These are phyloP conservation scores for Juglanconis sp. DNA, from an alignment of 2,329 filamentous ascomycete genomes.

Conservation along the genomic window DNA sequence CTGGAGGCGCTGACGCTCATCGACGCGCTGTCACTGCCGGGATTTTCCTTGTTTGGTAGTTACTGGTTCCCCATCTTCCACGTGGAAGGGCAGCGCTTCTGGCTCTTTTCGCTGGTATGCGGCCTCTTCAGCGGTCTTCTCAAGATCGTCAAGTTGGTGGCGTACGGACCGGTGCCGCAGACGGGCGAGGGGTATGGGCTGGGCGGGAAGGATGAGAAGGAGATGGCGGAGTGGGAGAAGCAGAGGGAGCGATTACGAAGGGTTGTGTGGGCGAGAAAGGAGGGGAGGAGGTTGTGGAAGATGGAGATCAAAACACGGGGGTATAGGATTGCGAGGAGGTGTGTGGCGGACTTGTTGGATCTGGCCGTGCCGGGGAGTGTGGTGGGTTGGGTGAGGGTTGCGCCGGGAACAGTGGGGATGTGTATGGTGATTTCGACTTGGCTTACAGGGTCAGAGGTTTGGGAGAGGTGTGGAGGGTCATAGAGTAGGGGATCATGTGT, in stretches of 20 bases:
- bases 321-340: conserved; percentile 39
- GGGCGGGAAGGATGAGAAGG: conserved; percentile 24
- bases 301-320: conserved; percentile 29
- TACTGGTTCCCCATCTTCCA: conserved; percentile 45
- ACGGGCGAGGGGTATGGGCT: conserved; percentile 27
- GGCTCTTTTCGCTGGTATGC: conserved; percentile 61
- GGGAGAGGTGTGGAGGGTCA: conserved; percentile 47
- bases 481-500: neutral
- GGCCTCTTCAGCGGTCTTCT: conserved; percentile 43
- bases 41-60: conserved; percentile 50
- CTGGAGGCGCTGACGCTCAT: conserved; percentile 64
- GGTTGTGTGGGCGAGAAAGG: conserved; percentile 31
- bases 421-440: conserved; percentile 61
- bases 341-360: conserved; percentile 59
- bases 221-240: conserved; percentile 22
- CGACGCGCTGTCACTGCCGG: conserved; percentile 43
- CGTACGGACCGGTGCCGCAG: conserved; percentile 33
- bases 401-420: conserved; percentile 50
- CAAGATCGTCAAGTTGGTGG: conserved; percentile 36
- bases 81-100: conserved; percentile 64
- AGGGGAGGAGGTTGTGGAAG: conserved; percentile 30
- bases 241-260: conserved; percentile 35
- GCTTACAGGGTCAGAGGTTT: conserved; percentile 58
- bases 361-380: conserved; percentile 57
- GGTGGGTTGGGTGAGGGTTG: conserved; percentile 57